Base-by-base conservation (phyloP, 805 yeast species). In the Metschnikowia arizonensis region DNA sequence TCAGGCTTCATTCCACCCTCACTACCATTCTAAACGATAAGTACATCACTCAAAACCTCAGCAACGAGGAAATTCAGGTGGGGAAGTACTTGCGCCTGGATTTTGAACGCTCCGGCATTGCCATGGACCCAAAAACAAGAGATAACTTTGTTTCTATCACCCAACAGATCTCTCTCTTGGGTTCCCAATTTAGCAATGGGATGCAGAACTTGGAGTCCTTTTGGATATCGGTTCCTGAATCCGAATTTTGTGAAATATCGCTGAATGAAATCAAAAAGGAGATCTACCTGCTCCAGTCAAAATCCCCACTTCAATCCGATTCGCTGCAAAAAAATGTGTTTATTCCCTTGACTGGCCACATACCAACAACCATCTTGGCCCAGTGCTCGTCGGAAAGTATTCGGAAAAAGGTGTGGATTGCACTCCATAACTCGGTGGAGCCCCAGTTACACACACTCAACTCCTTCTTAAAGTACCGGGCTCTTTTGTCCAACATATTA, bases 61-160 rank as follows among this genome's bases (percentile, higher is more conserved):
- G 83, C 3, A 63, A 67, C 1, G 99, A 93, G 63, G 97, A 93
- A 57, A 60, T 79, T 11, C 78, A 82, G 42, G 98, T 90, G 2
- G 99, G 96, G 0, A 75, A 79, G 42, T 77, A 90, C 39, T 70
- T 93, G 21, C 70, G 84, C 50, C 80, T 85, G 35, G 99, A 93
- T 63, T 93, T 93, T 59, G 85, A 86, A 54, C 82, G 88, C 53
- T 87, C 96, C 0, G 99, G 98, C 0, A 85, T 90, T 26, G 83
- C 83, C 57, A 82, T 89, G 83, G 82, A 79, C 52, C 77, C 81
- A 0, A 66, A 71, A 19, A 76, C 84, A 1, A 73, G 91, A 47
- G 72, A 77, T 11, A 76, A 79, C 50, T 93, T 91, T 61, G 88
- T 93, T 26, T 75, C 78, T 17, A 65, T 88, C 32, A 86, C 96